Conservation (phyloP, 2,329 filamentous ascomycete genomes). For the Neofusicoccum ribis region DNA sequence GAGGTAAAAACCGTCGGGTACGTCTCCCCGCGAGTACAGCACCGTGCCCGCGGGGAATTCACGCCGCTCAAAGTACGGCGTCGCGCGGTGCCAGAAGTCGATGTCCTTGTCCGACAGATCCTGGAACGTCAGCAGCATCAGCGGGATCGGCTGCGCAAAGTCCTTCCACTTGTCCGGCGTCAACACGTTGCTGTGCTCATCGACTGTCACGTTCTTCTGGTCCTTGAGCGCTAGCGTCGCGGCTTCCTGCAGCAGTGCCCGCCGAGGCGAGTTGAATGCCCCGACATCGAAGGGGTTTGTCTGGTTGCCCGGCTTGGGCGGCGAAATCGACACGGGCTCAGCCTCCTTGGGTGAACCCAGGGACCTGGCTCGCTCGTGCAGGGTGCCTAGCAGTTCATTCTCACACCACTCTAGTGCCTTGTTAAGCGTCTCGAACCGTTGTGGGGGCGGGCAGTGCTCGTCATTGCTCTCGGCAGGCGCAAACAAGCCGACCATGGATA, state of each 20-base stretch:
- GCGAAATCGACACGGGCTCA: constrained; percentile 35
- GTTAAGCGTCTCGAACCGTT: constrained; percentile 86
- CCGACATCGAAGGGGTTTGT: constrained; percentile 48
- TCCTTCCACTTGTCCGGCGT: constrained; percentile 72
- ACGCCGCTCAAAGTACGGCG: constrained; percentile 71
- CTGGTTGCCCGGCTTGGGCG: constrained; percentile 24
- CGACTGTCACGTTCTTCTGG: constrained; percentile 22
- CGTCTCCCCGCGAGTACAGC: constrained; percentile 74
- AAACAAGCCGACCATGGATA: constrained; percentile 82
- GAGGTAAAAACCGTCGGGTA: constrained; percentile 82
- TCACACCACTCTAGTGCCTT: constrained; percentile 92
- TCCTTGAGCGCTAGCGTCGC: constrained; percentile 74
- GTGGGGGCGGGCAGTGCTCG: constrained; percentile 46
- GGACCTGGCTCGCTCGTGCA: constrained; percentile 43
- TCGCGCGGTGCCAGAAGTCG: constrained; percentile 89
- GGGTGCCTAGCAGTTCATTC: constrained; percentile 79
- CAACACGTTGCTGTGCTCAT: constrained; percentile 38
- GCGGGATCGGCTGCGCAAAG: constrained; percentile 84
- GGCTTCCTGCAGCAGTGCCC: constrained; percentile 73
- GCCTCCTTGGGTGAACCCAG: constrained; percentile 46
- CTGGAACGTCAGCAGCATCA: constrained; percentile 95
- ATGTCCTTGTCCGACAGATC: constrained; percentile 82
- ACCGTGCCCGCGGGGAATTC: constrained; percentile 69
- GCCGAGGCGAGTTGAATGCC: constrained; percentile 73
- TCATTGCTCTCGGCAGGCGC: constrained; percentile 68